These are phyloP conservation scores for Sclerotinia trifoliorum DNA, from an alignment of 2,329 filamentous ascomycete genomes.

Conservation along the genomic window DNA sequence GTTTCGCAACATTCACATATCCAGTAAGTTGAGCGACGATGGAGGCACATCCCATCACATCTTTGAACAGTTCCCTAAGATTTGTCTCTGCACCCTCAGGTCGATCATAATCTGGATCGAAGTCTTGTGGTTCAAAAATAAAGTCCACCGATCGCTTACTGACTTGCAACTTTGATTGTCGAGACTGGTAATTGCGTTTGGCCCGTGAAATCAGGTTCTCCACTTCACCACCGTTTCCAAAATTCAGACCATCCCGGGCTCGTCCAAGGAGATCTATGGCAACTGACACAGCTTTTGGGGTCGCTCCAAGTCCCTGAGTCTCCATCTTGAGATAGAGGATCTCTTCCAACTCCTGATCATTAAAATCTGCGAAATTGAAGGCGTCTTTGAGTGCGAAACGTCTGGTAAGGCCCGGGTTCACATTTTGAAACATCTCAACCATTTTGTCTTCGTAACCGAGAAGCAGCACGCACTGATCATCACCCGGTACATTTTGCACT, in stretches of 20 bases:
- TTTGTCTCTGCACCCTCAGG: slow-evolving; percentile 44
- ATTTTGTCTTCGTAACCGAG: slow-evolving; percentile 70
- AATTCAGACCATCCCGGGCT: slow-evolving; percentile 61
- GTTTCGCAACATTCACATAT: slow-evolving; percentile 47
- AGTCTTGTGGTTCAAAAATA: slow-evolving; percentile 45
- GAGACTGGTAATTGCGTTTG: slow-evolving; percentile 42
- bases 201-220: slow-evolving; percentile 62
- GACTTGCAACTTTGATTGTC: slow-evolving; percentile 28
- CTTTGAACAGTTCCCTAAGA: slow-evolving; percentile 49
- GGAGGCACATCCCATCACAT: slow-evolving; percentile 51
- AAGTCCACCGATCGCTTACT: slow-evolving; percentile 27
- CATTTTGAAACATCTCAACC: slow-evolving; percentile 69
- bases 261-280: slow-evolving; percentile 60
- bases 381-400: slow-evolving; percentile 63
- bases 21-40: slow-evolving; percentile 50
- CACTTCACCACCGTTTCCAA: slow-evolving; percentile 73
- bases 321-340: slow-evolving; percentile 66
- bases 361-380: slow-evolving; percentile 70
- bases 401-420: slow-evolving; percentile 66
- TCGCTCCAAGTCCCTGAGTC: slow-evolving; percentile 52
- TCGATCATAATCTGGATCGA: slow-evolving; percentile 53
- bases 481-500: slow-evolving; percentile 66
- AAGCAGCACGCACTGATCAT: slow-evolving; percentile 70
- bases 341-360: slow-evolving; percentile 52
- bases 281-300: slow-evolving; percentile 50